A percentile compares a stretch with the other conserved stretches of the same genome.
These are phyloP conservation scores for Tinospora cordifolia DNA, from an alignment of 164 flowering plant species.

Conservation along the genomic window DNA sequence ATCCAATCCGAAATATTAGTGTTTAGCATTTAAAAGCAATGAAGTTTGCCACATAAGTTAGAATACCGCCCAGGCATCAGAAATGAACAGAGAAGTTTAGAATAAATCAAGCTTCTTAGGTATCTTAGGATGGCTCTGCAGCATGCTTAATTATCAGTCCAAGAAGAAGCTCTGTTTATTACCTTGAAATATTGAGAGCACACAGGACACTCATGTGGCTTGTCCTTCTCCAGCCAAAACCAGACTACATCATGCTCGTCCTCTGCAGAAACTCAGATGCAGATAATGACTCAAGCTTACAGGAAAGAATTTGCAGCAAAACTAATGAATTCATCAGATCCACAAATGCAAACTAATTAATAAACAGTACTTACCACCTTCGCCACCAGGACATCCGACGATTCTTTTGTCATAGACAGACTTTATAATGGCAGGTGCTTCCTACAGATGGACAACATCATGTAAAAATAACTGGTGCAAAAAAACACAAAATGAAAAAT, in stretches of 20 bases:
- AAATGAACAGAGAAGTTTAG: too few relatives aligned
- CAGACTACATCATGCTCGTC: conserved; percentile 97
- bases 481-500: too few relatives aligned
- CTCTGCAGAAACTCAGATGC: conserved; percentile 25
- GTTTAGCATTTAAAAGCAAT: conserved; percentile 1
- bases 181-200: conserved; percentile 70
- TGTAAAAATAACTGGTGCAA: neutral
- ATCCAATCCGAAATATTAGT: neutral
- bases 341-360: neutral
- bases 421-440: conserved; percentile 54
- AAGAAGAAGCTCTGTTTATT: conserved; percentile 15
- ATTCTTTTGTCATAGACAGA: conserved; percentile 55
- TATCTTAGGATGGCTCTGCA: neutral
- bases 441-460: conserved; percentile 27
- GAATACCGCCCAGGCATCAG: too few relatives aligned
- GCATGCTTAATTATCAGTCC: neutral
- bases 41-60: neutral
- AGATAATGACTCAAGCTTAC: neutral
- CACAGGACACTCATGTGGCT: conserved; percentile 82
- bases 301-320: neutral
- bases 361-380: conserved; percentile 40
- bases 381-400: conserved; percentile 78
- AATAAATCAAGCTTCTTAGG: neutral
- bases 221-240: conserved; percentile 94
- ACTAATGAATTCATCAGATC: neutral